Conservation (phyloP, 73 alveolate genomes). For the Urostyla sp. region DNA sequence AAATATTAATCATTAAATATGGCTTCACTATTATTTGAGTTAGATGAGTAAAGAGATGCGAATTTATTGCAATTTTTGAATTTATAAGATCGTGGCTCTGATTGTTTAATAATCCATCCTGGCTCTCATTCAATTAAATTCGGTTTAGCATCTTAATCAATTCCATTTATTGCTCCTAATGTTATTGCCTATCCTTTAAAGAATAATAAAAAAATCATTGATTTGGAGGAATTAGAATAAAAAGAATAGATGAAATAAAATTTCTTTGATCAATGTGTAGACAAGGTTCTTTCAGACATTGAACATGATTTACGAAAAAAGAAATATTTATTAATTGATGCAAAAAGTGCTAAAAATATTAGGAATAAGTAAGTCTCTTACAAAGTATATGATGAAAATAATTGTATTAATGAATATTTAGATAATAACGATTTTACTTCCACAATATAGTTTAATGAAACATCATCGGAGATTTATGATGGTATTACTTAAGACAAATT, state of each 20-base stretch:
- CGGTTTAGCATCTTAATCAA: conserved; percentile 22
- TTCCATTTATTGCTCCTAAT: conserved; percentile 47
- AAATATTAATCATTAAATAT: no score
- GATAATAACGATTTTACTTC: neutral
- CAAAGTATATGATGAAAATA: conserved; percentile 32
- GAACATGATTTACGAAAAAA: conserved; percentile 41
- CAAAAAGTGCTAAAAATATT: conserved; percentile 52
- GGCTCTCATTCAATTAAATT: conserved; percentile 58
- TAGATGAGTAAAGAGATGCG: conserved; percentile 21
- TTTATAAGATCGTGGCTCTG: conserved; percentile 28
- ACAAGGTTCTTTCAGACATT: conserved; percentile 28
- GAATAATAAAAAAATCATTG: conserved; percentile 3
- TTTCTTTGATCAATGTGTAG: conserved; percentile 28
- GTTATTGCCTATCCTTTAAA: conserved; percentile 48
- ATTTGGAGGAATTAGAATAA: neutral
- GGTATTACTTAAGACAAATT: conserved; percentile 18
- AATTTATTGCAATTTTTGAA: conserved; percentile 6
- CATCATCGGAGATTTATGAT: conserved; percentile 25
- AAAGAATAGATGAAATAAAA: conserved; percentile 2
- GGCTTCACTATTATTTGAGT: conserved; percentile 21
- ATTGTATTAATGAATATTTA: neutral
- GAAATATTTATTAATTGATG: conserved; percentile 34
- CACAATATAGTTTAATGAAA: neutral
- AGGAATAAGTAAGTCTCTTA: conserved; percentile 46
- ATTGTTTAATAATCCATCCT: conserved; percentile 43